Conservation (phyloP, 495 filamentous ascomycete genomes). For the Penicillium lividum region DNA sequence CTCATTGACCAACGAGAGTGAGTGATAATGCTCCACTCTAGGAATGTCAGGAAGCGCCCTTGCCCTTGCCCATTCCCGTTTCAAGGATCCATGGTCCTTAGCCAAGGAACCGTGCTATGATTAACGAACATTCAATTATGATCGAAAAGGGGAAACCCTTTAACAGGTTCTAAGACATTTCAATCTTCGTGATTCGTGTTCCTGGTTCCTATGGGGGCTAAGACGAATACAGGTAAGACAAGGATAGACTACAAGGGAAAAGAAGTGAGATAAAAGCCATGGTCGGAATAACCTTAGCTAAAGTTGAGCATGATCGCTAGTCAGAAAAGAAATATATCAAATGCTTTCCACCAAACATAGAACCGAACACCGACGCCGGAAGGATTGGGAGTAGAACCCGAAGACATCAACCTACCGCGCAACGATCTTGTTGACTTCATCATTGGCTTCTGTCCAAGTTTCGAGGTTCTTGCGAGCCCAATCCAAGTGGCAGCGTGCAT, state of each 20-base stretch:
- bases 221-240: constrained; percentile 10
- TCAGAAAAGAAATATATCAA: background rate
- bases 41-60: constrained; percentile 11
- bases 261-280: background rate
- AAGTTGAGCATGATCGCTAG: background rate
- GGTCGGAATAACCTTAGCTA: background rate
- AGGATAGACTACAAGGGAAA: background rate
- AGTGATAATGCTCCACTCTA: background rate
- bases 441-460: constrained; percentile 91
- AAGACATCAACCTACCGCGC: constrained; percentile 41
- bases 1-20: constrained; percentile 15
- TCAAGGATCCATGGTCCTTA: constrained; percentile 1
- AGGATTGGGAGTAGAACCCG: background rate
- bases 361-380: constrained; percentile 2
- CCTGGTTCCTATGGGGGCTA: background rate
- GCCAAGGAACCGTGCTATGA: background rate
- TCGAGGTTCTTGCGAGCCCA: constrained; percentile 98
- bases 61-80: constrained; percentile 24
- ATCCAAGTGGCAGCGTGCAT: constrained; percentile 91
- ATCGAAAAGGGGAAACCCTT: background rate
- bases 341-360: background rate
- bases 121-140: background rate
- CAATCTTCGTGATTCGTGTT: background rate
- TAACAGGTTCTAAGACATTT: background rate
- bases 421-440: constrained; percentile 89